Evolutionary conservation across 1,284 basidiomycete species (phyloP), one percentile per base, ranked within the genome.

Genomic region (Ceratobasidium sp.): DNA sequence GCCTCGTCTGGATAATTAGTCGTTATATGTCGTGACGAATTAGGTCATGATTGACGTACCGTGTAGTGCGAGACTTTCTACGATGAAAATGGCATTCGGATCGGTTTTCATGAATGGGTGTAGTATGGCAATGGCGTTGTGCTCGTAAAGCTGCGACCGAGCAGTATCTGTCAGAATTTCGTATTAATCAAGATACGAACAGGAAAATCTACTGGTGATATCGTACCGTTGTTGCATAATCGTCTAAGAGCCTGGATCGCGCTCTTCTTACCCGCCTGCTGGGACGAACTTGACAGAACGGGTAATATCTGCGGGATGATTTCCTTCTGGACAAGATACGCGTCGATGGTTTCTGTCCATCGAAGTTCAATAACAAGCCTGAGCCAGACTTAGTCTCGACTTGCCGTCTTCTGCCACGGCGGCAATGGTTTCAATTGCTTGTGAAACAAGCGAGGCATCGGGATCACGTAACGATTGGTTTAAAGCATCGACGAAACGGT

Each of bases 351-450:
- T 20, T 51, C 49, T 51, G 49, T 51, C 15, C 15, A 51, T 5
- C 5, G 49, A 15, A 20, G 13, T 5, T 51, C 49, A 51, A 18
- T 5, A 51, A 20, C 49, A 13, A 18, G 5, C 15, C 49, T 15
- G n/a, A 18, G 49, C 15, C n/a, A 15, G 49, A 18, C n/a, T 51
- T 51, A 18, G 15, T 20, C 33, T 51, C 18, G 1, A 40, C 60
- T 61, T 61, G 40, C 60, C 60, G 15, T 61, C 60, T 18, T 61
- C 60, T 18, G 60, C 60, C 33, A 61, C 40, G 6, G 60, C 60
- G 5, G 40, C 33, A 33, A 61, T 40, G 18, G 60, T 61, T 15
- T 61, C 40, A 15, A 61, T 61, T 10, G 60, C 60, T 61, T 61
- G 60, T 5, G 60, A 7, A 61, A 39, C 60, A 33, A 61, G 28